phyloP scores from a whole-genome alignment of 257 asterid species.

The Rehmannia glutinosa region DNA sequence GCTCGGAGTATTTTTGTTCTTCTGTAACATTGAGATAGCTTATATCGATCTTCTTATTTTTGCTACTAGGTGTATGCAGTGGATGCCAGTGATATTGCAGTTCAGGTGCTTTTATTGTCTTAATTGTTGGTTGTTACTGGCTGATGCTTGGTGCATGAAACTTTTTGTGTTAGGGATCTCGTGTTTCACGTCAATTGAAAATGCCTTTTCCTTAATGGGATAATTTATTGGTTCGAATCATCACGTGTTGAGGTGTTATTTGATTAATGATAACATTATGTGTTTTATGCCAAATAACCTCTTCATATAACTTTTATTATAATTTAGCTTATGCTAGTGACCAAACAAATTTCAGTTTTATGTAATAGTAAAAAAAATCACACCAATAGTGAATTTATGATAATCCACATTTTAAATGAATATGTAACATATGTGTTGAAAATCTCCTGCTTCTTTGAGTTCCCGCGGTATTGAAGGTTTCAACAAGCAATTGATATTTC shows the following conservation, averaged over 20 bases:
- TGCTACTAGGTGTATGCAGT: constrained; percentile 91
- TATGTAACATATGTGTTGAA: not conserved
- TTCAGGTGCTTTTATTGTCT: constrained; percentile 52
- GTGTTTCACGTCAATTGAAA: not conserved
- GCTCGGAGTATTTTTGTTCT: constrained; percentile 6
- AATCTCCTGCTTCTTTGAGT: no score
- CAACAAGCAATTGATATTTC: not conserved
- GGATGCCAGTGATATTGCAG: constrained; percentile 96
- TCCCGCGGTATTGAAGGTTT: not conserved
- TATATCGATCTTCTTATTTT: constrained; percentile 19
- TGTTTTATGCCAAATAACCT: not conserved
- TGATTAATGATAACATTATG: constrained; percentile 2
- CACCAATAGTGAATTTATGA: not conserved
- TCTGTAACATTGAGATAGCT: constrained; percentile 17
- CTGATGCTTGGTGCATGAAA: constrained; percentile 11
- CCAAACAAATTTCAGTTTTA: not conserved
- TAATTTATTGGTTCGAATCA: not conserved
- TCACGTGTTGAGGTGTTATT: not conserved
- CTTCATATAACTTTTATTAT: not conserved
- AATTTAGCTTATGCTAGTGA: not conserved
- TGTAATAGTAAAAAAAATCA: not conserved
- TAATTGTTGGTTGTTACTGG: constrained; percentile 12
- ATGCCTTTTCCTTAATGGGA: not conserved
- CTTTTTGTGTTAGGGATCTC: not conserved
- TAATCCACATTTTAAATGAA: not conserved